Conservation (phyloP, 371 early-diverging fungal species). For the Rhizopus microsporus region DNA sequence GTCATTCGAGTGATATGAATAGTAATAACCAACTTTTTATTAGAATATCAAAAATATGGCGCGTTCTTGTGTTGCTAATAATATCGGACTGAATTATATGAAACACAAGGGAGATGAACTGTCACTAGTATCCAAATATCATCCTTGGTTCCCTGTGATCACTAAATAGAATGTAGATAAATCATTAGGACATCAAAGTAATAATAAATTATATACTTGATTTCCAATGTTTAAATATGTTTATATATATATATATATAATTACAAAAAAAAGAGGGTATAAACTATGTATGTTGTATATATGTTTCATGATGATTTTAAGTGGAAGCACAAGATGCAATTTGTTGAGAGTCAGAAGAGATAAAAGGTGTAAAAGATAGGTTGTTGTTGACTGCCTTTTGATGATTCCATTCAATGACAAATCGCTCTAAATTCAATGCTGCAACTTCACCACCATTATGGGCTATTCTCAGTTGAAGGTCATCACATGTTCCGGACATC, state of each 20-base stretch:
- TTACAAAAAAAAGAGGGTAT: not conserved
- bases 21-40: not conserved
- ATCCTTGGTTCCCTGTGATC: conserved; percentile 52
- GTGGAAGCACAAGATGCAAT: not conserved
- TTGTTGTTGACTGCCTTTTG: conserved; percentile 7
- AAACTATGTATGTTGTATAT: not conserved
- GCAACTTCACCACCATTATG: conserved; percentile 63
- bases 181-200: not conserved
- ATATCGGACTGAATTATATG: conserved; percentile 16
- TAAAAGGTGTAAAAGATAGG: not conserved
- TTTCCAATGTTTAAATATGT: not conserved
- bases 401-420: conserved; percentile 45
- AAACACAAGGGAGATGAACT: conserved; percentile 17
- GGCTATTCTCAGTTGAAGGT: conserved; percentile 40
- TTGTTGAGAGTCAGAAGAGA: not conserved
- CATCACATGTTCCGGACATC: conserved; percentile 39
- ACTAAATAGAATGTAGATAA: not conserved
- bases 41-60: conserved; percentile 48
- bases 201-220: not conserved
- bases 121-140: conserved; percentile 43
- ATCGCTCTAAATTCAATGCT: conserved; percentile 46
- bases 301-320: not conserved
- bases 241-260: not conserved
- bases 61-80: conserved; percentile 46
- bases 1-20: not conserved